These are phyloP conservation scores for Pichia thaimueangensis DNA, from an alignment of 805 yeast genomes.

Conservation along the genomic window DNA sequence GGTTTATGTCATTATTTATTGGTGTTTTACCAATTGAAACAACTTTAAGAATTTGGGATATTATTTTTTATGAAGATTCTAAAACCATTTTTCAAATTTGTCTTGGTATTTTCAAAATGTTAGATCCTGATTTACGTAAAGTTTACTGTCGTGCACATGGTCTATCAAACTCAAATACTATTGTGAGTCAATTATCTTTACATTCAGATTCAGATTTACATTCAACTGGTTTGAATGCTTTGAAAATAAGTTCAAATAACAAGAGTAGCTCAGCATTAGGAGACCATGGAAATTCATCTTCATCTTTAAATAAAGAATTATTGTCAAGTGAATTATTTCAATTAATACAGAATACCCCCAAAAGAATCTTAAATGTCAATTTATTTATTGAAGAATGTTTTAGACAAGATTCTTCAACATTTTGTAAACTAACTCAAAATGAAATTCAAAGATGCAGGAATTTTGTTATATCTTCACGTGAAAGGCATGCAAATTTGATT, in stretches of 20 bases:
- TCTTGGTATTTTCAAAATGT: slow-evolving; percentile 66
- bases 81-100: slow-evolving; percentile 79
- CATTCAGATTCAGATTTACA: slow-evolving; percentile 13
- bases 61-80: slow-evolving; percentile 86
- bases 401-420: slow-evolving; percentile 30
- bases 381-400: slow-evolving; percentile 67
- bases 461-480: slow-evolving; percentile 65
- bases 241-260: slow-evolving; percentile 1
- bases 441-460: slow-evolving; percentile 74
- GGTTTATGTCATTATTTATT: slow-evolving; percentile 98
- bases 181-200: slow-evolving; percentile 1
- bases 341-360: slow-evolving; percentile 78
- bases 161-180: slow-evolving; percentile 1
- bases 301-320: slow-evolving; percentile 18
- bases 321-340: slow-evolving; percentile 54
- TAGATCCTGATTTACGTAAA: slow-evolving; percentile 55
- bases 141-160: slow-evolving; percentile 13
- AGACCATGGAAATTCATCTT: slow-evolving; percentile 15
- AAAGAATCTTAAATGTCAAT: slow-evolving; percentile 61
- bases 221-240: slow-evolving; percentile 1
- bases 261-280: slow-evolving; percentile 3
- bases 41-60: slow-evolving; percentile 88
- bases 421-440: slow-evolving; percentile 65
- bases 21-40: slow-evolving; percentile 87
- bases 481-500: slow-evolving; percentile 30